Conservation (phyloP, 257 asterid genomes). For the Voacanga thouarsii region DNA sequence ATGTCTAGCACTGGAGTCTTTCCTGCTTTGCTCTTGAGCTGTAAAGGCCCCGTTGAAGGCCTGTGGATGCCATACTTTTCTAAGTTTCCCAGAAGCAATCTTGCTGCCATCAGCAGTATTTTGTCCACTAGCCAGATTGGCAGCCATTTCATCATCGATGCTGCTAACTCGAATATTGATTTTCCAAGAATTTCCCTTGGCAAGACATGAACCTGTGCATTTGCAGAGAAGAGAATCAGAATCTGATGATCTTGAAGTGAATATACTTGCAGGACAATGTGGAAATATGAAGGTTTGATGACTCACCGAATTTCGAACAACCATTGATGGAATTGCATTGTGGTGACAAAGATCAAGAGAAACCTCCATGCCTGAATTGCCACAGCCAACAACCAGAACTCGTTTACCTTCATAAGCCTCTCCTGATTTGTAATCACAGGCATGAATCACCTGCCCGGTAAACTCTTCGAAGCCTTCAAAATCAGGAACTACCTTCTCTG, state of each 20-base stretch:
- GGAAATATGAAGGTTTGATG: neutral
- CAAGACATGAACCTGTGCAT: constrained; percentile 71
- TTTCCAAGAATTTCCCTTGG: constrained; percentile 77
- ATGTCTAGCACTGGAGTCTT: constrained; percentile 89
- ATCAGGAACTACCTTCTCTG: constrained; percentile 72
- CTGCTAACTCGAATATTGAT: constrained; percentile 70
- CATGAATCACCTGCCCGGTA: constrained; percentile 60
- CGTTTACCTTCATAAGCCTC: constrained; percentile 47
- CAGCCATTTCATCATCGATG: constrained; percentile 59
- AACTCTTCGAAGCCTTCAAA: constrained; percentile 57
- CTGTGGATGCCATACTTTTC: constrained; percentile 65
- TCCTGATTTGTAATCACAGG: constrained; percentile 85
- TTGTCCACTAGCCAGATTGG: constrained; percentile 72
- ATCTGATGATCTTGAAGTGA: neutral
- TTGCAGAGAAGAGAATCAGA: neutral
- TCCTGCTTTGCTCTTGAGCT: constrained; percentile 69
- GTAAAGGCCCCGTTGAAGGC: constrained; percentile 71
- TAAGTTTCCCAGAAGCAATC: constrained; percentile 61
- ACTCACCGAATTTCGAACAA: constrained; percentile 76
- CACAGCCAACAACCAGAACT: constrained; percentile 85
- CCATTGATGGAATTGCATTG: constrained; percentile 69
- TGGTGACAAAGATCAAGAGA: constrained; percentile 81
- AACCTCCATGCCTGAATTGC: constrained; percentile 95
- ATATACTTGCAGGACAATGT: neutral
- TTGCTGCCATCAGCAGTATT: constrained; percentile 49